Conservation (phyloP, 345 rosid species). For the Acer campestre region DNA sequence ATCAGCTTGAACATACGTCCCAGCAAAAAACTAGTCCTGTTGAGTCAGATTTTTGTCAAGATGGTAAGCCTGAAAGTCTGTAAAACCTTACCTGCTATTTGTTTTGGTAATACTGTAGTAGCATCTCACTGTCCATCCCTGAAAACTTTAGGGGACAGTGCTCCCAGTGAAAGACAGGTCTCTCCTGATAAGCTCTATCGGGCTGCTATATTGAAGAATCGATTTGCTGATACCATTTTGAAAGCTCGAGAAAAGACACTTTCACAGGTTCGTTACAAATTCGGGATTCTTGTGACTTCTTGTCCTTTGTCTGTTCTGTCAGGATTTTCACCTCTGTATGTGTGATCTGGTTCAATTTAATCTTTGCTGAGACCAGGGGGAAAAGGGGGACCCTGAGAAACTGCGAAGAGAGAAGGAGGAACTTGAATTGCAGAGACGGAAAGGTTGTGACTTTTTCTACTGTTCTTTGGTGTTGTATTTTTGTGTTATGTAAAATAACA, state of each 20-base stretch:
- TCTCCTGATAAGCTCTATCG: slow-evolving; percentile 83
- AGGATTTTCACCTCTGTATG: slow-evolving; percentile 15
- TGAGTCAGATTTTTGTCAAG: slow-evolving; percentile 62
- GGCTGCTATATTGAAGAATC: slow-evolving; percentile 76
- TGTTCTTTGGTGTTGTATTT: background rate
- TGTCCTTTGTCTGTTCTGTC: background rate
- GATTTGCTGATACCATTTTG: slow-evolving; percentile 92
- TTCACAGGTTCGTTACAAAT: slow-evolving; percentile 56
- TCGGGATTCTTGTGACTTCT: slow-evolving; percentile 8
- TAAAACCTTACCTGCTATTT: slow-evolving; percentile 29
- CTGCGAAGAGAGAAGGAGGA: slow-evolving; percentile 81
- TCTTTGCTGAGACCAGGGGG: slow-evolving; percentile 50
- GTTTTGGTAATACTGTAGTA: slow-evolving; percentile 19
- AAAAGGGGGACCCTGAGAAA: slow-evolving; percentile 82
- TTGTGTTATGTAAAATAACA: background rate
- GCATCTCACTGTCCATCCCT: slow-evolving; percentile 39
- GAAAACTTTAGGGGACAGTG: slow-evolving; percentile 69
- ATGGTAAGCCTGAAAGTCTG: slow-evolving; percentile 59
- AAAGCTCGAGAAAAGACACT: slow-evolving; percentile 92
- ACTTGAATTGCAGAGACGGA: slow-evolving; percentile 71
- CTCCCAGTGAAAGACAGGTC: slow-evolving; percentile 62
- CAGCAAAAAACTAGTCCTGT: slow-evolving; percentile 54
- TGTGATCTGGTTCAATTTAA: slow-evolving; percentile 17
- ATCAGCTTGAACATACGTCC: slow-evolving; percentile 56
- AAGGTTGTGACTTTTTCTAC: slow-evolving; percentile 48